Conservation (phyloP, 2,329 filamentous ascomycete species). For the Diaporthe citriasiana region DNA sequence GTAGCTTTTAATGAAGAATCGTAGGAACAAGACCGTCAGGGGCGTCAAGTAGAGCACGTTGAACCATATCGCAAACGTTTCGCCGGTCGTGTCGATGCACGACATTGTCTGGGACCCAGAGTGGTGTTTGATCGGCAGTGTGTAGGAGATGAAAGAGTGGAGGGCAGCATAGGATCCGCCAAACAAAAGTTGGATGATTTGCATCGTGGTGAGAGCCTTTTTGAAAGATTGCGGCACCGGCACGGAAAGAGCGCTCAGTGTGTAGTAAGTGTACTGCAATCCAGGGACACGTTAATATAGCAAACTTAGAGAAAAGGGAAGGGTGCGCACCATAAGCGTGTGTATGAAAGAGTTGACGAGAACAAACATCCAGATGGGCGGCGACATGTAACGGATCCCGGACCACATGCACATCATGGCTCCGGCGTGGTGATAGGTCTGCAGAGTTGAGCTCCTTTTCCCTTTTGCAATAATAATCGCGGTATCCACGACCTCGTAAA, state of each 20-base stretch:
- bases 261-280: constrained; percentile 93
- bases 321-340: constrained; percentile 83
- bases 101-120: constrained; percentile 50
- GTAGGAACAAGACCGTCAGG: constrained; percentile 85
- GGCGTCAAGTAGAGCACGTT: constrained; percentile 89
- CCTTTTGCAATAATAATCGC: constrained; percentile 97
- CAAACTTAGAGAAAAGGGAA: not conserved
- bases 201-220: constrained; percentile 86
- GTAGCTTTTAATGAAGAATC: constrained; percentile 90
- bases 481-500: constrained; percentile 97
- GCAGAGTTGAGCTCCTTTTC: constrained; percentile 92
- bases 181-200: constrained; percentile 91
- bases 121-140: constrained; percentile 65
- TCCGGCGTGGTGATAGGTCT: constrained; percentile 97
- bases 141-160: constrained; percentile 88
- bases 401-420: constrained; percentile 99
- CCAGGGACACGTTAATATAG: not conserved
- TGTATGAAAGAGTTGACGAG: constrained; percentile 96
- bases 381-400: constrained; percentile 93
- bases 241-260: constrained; percentile 82
- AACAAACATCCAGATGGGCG: constrained; percentile 97
- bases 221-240: constrained; percentile 85
- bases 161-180: constrained; percentile 82
- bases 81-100: constrained; percentile 85
- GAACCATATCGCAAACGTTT: constrained; percentile 89